Base-by-base conservation (phyloP, 106 monocot genomes). In the Vanilla planifolia region DNA sequence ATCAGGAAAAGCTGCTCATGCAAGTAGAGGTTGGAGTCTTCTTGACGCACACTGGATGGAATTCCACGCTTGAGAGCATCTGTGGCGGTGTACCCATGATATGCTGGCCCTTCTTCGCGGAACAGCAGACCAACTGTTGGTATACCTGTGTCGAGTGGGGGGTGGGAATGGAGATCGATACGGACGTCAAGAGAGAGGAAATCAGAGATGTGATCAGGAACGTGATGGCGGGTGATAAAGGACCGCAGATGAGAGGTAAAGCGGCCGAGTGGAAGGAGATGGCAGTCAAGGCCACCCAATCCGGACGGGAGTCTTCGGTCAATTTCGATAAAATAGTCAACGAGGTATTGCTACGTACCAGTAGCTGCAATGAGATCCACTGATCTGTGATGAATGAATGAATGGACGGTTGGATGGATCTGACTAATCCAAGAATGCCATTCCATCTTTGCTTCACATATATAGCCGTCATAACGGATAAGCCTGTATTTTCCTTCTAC, bases 31-130 rank as follows among this genome's bases (percentile, higher is more conserved):
- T 37, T 3, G 36, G 36, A 5, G 36, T 37, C 9, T 37, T 37
- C 9, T 9, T 37, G 66, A 74, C 77, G 10, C 89, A 89, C 72
- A 81, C 80, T 64, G 85, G 89, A 17, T 37, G 36, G 36, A 37
- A 37, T 9, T 37, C 36, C 6, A 37, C 9, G 3, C 3, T 37
- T 37, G 36, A 37, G 36, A 37, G 36, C 37, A 5, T 66, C 36
- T 51, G 37, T 6, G 52, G 33, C 22, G 65, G 65, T 4, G 65
- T 66, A 2, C 3, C 33, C 30, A 57, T 57, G 56, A 33, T 56
- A 1, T 56, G 56, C 3, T 56, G 33, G 56, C 33, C 33, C 0
- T 56, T 56, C 16, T 56, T 56, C 17, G 33, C 56, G 0, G 56
- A 56, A n/a, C 56, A 56, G 33, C 56, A 3, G 33, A 56, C 33